These are phyloP conservation scores for Saccharomycopsis malanga DNA, from an alignment of 805 yeast genomes.

Conservation along the genomic window DNA sequence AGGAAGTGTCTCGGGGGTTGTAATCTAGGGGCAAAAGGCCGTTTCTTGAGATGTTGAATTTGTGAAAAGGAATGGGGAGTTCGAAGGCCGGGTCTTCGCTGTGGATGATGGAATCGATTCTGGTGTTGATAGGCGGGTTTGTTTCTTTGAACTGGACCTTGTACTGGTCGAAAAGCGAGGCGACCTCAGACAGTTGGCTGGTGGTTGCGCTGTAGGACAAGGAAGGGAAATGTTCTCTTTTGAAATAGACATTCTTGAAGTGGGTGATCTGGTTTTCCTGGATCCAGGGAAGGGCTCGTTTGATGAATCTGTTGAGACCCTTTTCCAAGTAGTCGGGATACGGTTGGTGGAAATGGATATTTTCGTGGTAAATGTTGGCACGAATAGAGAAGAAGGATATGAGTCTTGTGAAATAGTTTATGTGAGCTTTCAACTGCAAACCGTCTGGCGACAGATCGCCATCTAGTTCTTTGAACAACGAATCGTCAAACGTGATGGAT, in stretches of 20 bases:
- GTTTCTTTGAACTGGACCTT: constrained; percentile 13
- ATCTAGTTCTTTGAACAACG: constrained; percentile 7
- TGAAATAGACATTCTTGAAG: constrained; percentile 8
- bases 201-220: constrained; percentile 3
- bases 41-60: background rate
- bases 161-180: constrained; percentile 7
- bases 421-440: constrained; percentile 10
- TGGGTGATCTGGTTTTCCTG: constrained; percentile 7
- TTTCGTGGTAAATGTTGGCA: constrained; percentile 13
- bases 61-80: background rate
- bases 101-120: constrained; percentile 13
- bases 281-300: constrained; percentile 6
- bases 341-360: constrained; percentile 16
- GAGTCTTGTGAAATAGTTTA: constrained; percentile 5
- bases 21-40: constrained; percentile 12
- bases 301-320: constrained; percentile 10
- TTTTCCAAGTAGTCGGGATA: constrained; percentile 10
- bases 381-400: constrained; percentile 13
- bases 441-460: background rate
- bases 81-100: background rate
- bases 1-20: constrained; percentile 13
- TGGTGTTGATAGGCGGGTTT: constrained; percentile 15
- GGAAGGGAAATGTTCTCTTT: constrained; percentile 14
- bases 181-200: no score
- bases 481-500: background rate